Base-by-base conservation (phyloP, 2,329 filamentous ascomycete species). In the Bipolaris gigantea region DNA sequence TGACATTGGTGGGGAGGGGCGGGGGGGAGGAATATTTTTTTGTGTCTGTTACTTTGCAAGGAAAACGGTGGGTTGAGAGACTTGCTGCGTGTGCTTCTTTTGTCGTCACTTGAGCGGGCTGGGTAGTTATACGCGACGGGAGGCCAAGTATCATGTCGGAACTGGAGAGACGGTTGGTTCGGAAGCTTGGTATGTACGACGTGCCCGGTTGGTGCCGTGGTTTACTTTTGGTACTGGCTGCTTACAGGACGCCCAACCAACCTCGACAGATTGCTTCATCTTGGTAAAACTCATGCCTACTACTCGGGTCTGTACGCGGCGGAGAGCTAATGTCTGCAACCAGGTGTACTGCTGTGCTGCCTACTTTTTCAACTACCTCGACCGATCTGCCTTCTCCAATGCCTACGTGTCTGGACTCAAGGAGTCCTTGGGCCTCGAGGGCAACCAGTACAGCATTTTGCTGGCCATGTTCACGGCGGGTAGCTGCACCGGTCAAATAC, bases 331-430 rank as follows among this genome's bases (percentile, higher is more conserved):
- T 19, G 10, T 6, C 0, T 15, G 5, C 1, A 1, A 1, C 23
- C 4, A 54, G 49, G 65, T 67, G 19, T 70, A 70, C 44, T 70
- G 65, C 40, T 70, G 67, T 44, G 60, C 65, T 21, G 65, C 64
- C 15, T 70, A 69, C 48, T 70, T 69, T n/a, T 69, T 70, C 59
- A 70, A 70, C 18, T 70, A 70, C 42, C 51, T 70, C 18, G 67
- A 66, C 62, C 34, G 55, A 41, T 63, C 38, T 38, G 64, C 67
- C 6, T 69, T 70, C 32, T 60, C 66, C 19, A 70, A 70, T 63
- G 67, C 66, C 15, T 70, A 70, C 58, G 66, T 70, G 1, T 66
- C 66, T 0, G 67, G 67, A 5, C 42, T 68, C 16, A 66, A 69
- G 45, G 67, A 70, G 46, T 61, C 60, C 13, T 54, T 70, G 11